Percentiles rank a stretch among this genome's conserved stretches.
These are phyloP conservation scores for Metarhizium rileyi DNA, from an alignment of 2,329 filamentous ascomycete genomes.

Conservation along the genomic window DNA sequence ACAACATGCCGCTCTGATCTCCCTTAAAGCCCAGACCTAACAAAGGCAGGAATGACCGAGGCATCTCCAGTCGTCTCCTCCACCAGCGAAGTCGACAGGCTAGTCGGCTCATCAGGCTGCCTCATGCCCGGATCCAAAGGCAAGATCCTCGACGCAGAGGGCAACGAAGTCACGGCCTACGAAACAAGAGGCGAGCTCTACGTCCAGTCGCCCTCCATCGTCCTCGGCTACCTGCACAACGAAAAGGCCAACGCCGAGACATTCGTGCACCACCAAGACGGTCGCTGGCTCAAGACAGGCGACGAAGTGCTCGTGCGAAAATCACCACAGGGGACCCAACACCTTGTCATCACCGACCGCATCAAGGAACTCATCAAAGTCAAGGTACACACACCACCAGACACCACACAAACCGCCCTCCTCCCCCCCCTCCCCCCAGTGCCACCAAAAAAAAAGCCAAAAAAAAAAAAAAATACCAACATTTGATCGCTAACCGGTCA, in stretches of 20 bases:
- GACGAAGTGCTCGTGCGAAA: slow-evolving; percentile 68
- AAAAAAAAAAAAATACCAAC: too few relatives aligned
- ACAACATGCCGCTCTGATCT: slow-evolving; percentile 2
- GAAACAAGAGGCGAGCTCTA: slow-evolving; percentile 72
- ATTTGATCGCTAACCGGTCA: too few relatives aligned
- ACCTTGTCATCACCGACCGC: slow-evolving; percentile 76
- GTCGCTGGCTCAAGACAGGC: slow-evolving; percentile 72
- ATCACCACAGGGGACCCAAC: slow-evolving; percentile 59
- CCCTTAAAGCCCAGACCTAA: background rate
- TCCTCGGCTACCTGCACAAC: slow-evolving; percentile 80
- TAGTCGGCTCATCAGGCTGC: slow-evolving; percentile 58
- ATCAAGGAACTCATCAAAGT: slow-evolving; percentile 65
- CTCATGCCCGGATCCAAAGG: slow-evolving; percentile 53
- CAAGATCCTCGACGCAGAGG: slow-evolving; percentile 56
- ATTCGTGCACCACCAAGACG: slow-evolving; percentile 56
- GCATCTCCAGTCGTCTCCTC: slow-evolving; percentile 57
- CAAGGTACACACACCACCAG: slow-evolving; percentile 42
- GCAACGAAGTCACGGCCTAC: slow-evolving; percentile 57
- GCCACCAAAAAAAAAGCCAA: too few relatives aligned
- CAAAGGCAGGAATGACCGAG: slow-evolving; percentile 56
- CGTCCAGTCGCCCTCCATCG: slow-evolving; percentile 66
- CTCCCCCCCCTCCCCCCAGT: too few relatives aligned
- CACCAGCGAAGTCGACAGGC: slow-evolving; percentile 48
- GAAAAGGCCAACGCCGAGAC: slow-evolving; percentile 74
- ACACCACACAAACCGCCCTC: background rate